Percentiles rank a stretch among this genome's conserved stretches.
Evolutionary conservation across 805 yeast genomes (phyloP).

Genomic region (Saturnispora diversa): DNA sequence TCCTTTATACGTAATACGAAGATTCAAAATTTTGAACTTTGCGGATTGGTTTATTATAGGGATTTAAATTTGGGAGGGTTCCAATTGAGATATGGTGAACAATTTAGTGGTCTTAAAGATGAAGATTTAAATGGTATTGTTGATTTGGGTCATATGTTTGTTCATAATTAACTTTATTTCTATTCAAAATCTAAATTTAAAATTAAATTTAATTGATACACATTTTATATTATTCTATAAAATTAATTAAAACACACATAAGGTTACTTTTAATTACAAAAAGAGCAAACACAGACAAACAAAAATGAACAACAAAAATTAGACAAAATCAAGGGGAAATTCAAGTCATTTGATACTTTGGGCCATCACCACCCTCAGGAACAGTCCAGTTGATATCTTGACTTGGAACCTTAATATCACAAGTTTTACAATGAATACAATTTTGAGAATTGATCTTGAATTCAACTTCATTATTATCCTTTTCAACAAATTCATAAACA

Average conservation of each 20-base stretch:
- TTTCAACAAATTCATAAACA: conserved; percentile 78
- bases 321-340: background rate
- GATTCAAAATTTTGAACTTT: conserved; percentile 25
- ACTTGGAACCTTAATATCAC: conserved; percentile 93
- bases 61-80: conserved; percentile 12
- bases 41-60: conserved; percentile 26
- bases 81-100: conserved; percentile 20
- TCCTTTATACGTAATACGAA: conserved; percentile 18
- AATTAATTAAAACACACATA: too few relatives aligned
- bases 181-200: too few relatives aligned
- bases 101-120: conserved; percentile 20
- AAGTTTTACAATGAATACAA: conserved; percentile 97
- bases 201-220: too few relatives aligned
- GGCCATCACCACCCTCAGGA: conserved; percentile 99
- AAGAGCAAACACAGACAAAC: background rate
- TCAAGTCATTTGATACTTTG: conserved; percentile 78
- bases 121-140: conserved; percentile 18
- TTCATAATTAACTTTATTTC: conserved; percentile 14
- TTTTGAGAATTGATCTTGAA: conserved; percentile 95
- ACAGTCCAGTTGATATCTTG: conserved; percentile 94
- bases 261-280: too few relatives aligned
- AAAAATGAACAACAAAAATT: background rate
- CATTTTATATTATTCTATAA: too few relatives aligned
- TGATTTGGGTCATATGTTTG: conserved; percentile 24
- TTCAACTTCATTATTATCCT: conserved; percentile 45